A percentile compares a stretch with the other conserved stretches of the same genome.
Conservation (phyloP, 345 rosid species). For the Citrus australasica region DNA sequence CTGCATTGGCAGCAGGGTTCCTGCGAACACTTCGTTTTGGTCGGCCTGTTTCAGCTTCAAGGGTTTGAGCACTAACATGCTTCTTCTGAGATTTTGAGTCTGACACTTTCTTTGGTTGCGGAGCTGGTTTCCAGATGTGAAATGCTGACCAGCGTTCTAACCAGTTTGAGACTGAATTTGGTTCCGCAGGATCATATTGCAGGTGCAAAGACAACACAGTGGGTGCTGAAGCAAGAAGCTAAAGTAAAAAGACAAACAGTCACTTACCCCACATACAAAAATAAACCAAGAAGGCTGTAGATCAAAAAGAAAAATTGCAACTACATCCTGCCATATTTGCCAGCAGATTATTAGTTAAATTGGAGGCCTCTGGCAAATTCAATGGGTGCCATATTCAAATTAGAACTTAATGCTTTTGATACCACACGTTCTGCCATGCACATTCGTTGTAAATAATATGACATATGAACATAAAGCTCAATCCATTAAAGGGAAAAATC, state of each 20-base stretch:
- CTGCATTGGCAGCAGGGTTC: constrained; percentile 53
- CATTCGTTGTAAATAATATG: not conserved
- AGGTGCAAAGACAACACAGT: constrained; percentile 55
- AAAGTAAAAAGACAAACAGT: constrained; percentile 31
- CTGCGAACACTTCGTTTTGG: constrained; percentile 62
- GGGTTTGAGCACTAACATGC: constrained; percentile 40
- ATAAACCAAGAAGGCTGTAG: not conserved
- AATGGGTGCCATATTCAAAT: not conserved
- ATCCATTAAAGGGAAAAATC: not conserved
- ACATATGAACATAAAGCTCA: not conserved
- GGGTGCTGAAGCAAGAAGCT: constrained; percentile 81
- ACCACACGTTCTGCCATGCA: not conserved
- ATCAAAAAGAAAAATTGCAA: constrained; percentile 1
- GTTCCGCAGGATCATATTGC: constrained; percentile 44
- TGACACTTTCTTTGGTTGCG: constrained; percentile 50
- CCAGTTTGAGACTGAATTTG: constrained; percentile 74
- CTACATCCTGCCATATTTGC: not conserved
- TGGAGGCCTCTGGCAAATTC: not conserved
- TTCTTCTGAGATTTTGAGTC: constrained; percentile 48
- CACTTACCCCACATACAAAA: not conserved
- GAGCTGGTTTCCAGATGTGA: constrained; percentile 65
- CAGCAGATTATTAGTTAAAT: not conserved
- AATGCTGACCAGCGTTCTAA: constrained; percentile 80
- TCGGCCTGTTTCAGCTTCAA: constrained; percentile 55
- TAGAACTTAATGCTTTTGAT: not conserved